A percentile compares a stretch with the other conserved stretches of the same genome.
Conservation (phyloP, 805 yeast genomes). For the Suhomyces prunicola region DNA sequence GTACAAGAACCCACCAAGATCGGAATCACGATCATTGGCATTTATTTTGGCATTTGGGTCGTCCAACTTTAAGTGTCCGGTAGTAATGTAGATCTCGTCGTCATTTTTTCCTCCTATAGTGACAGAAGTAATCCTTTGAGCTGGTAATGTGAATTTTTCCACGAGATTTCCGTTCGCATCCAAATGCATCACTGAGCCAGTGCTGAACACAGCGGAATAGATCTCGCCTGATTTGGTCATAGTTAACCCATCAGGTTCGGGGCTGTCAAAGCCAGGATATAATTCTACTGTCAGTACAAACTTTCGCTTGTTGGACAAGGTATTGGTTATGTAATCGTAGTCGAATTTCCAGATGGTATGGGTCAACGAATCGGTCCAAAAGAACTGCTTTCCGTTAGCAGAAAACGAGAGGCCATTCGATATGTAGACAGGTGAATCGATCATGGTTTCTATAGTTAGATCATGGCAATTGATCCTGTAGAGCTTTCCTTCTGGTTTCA, state of each 20-base stretch:
- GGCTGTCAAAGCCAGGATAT: constrained; percentile 16
- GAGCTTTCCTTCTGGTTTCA: constrained; percentile 50
- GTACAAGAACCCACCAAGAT: constrained; percentile 61
- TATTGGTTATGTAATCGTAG: constrained; percentile 28
- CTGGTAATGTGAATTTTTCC: constrained; percentile 51
- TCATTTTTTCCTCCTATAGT: constrained; percentile 53
- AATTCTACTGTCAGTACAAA: constrained; percentile 17
- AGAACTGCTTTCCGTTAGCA: constrained; percentile 24
- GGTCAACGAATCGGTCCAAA: constrained; percentile 42
- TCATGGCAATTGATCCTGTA: constrained; percentile 33
- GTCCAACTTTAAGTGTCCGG: constrained; percentile 52
- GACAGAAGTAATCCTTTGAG: constrained; percentile 61
- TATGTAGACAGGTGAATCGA: constrained; percentile 36
- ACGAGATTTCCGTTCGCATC: constrained; percentile 48
- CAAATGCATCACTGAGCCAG: constrained; percentile 54
- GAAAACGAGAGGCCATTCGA: constrained; percentile 63
- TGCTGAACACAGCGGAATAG: constrained; percentile 67
- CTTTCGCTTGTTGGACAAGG: constrained; percentile 26
- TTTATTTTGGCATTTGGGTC: constrained; percentile 31
- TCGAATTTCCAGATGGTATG: constrained; percentile 36
- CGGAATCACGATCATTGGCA: constrained; percentile 32
- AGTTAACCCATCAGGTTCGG: constrained; percentile 82
- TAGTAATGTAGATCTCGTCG: constrained; percentile 63
- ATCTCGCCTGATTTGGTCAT: constrained; percentile 53
- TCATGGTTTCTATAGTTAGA: constrained; percentile 30